Base-by-base conservation (phyloP, 2,329 filamentous ascomycete genomes). In the Thermothelomyces thermophilus region DNA sequence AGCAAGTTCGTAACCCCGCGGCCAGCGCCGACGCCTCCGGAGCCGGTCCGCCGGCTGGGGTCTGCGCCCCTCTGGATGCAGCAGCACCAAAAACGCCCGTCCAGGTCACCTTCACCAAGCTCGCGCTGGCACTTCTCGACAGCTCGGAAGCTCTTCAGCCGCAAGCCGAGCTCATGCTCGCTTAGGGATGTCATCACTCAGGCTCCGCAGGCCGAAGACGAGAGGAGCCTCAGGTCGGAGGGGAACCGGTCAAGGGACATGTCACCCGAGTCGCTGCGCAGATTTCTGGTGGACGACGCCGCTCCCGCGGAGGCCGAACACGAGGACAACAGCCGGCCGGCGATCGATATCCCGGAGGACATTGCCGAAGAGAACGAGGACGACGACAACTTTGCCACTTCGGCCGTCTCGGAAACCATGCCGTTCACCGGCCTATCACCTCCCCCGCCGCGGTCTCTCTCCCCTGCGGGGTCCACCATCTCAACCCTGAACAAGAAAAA, bases 1-100 rank as follows among this genome's bases (percentile, higher is more conserved):
- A 85, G 88, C 69, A 89, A 86, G 63, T 94, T 83, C 64, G 73
- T 81, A 58, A 80, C 84, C 28, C 87, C 86, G 10, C 75, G 83
- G 46, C 79, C 81, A 19, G 74, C 76, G 17, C 70, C 74, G 1
- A 70, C 72, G 14, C 70, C 72, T 55, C 71, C 79, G 40, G 62
- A 70, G 50, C 62, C 69, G 17, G 69, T 64, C 33, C 66, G 66
- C 17, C 54, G 64, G 19, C 44, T 67, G 41, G 57, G 63, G 35
- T 66, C 68, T 30, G 60, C 68, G 14, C 60, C 64, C 17, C 52
- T 62, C n/a, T 60, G 60, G 11, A 57, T 65, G 24, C 58, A 60
- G 11, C 63, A 67, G 46, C 33, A 60, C 10, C 63, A 67, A 45
- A 68, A 68, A 56, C 64, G 67, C n/a, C 67, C 67, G 2, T 61